Evolutionary conservation across 176 grass and related monocot genomes (phyloP).

Genomic region (Elaeis guineensis): DNA sequence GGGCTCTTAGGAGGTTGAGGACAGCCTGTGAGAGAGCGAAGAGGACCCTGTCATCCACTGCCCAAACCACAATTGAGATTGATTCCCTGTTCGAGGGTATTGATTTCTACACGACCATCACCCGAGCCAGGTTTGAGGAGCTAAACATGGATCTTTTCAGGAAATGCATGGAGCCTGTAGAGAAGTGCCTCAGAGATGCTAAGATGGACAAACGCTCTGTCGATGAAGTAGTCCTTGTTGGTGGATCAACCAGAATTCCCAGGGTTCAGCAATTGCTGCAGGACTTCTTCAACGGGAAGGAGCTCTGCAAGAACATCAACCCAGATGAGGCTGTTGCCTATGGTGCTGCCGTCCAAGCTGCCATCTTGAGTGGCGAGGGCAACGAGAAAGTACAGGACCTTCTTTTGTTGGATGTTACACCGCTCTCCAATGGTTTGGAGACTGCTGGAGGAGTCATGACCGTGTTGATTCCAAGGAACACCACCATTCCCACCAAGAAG

Average conservation of each 20-base stretch:
- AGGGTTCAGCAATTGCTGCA: conserved; percentile 82
- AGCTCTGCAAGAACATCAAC: conserved; percentile 98
- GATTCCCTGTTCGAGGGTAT: conserved; percentile 83
- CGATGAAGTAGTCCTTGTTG: conserved; percentile 81
- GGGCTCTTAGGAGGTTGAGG: conserved; percentile 54
- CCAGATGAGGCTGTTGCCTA: conserved; percentile 96
- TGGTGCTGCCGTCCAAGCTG: conserved; percentile 78
- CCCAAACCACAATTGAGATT: conserved; percentile 90
- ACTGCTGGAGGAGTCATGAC: conserved; percentile 82
- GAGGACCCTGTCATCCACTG: conserved; percentile 79
- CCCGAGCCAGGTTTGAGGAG: conserved; percentile 83
- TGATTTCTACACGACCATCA: conserved; percentile 94
- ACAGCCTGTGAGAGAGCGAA: conserved; percentile 89
- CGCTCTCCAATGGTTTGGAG: conserved; percentile 63
- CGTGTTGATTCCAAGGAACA: conserved; percentile 72
- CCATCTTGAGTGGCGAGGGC: conserved; percentile 81
- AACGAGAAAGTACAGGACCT: conserved; percentile 85
- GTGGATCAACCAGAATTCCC: conserved; percentile 84
- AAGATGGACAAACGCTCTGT: conserved; percentile 94
- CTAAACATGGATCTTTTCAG: conserved; percentile 96
- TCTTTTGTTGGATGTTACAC: conserved; percentile 65
- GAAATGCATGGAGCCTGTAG: conserved; percentile 87
- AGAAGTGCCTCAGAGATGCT: conserved; percentile 89
- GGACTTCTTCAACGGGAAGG: conserved; percentile 97
- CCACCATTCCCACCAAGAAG: conserved; percentile 85